Evolutionary conservation across 2,329 filamentous ascomycete genomes (phyloP).

Genomic region (Gremmenia infestans): DNA sequence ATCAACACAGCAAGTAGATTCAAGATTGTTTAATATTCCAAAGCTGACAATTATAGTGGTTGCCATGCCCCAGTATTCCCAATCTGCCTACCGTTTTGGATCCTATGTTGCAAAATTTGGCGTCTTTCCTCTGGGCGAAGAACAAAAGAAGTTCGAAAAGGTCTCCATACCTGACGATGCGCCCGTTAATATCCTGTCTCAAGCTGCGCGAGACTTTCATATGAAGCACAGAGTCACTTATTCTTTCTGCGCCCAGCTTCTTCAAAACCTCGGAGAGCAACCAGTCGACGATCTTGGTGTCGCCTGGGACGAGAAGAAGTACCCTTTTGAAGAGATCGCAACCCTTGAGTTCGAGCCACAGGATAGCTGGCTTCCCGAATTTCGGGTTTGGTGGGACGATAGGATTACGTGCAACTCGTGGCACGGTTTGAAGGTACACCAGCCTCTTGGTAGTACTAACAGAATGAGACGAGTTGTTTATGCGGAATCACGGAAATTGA

Average conservation of each 20-base stretch:
- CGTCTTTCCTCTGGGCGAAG: conserved; percentile 12
- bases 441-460: conserved; percentile 16
- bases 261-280: conserved; percentile 13
- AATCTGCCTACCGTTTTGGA: conserved; percentile 16
- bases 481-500: conserved; percentile 18
- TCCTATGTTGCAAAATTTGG: conserved; percentile 17
- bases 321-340: conserved; percentile 15
- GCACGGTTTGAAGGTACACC: conserved; percentile 15
- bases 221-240: conserved; percentile 16
- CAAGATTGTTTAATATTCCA: background rate
- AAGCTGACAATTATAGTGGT: conserved; percentile 8
- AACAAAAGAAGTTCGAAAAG: conserved; percentile 12
- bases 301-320: conserved; percentile 10
- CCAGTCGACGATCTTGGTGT: conserved; percentile 16
- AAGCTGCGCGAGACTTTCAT: conserved; percentile 11
- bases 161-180: conserved; percentile 9
- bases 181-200: conserved; percentile 16
- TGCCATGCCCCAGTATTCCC: conserved; percentile 17
- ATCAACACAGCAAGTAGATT: conserved; percentile 8
- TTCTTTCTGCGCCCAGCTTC: conserved; percentile 15
- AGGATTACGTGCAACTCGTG: conserved; percentile 15
- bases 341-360: conserved; percentile 16
- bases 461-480: conserved; percentile 17
- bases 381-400: conserved; percentile 19
- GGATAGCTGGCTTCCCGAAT: conserved; percentile 16